Conservation (phyloP, 1,139 yeast genomes). For the Zygoascus meyerae region DNA sequence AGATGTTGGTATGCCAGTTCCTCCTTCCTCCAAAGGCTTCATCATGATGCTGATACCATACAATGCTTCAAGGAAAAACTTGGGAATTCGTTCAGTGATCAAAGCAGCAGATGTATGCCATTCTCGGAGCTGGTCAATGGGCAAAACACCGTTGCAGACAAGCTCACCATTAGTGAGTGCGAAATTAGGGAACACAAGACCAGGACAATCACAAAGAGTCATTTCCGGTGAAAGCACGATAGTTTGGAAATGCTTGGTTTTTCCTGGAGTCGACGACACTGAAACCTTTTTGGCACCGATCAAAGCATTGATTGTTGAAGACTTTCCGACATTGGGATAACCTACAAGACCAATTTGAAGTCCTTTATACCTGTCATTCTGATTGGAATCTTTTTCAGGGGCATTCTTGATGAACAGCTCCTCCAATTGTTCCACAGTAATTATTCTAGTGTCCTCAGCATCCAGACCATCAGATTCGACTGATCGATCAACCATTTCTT, state of each 20-base stretch:
- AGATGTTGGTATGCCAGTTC: conserved; percentile 81
- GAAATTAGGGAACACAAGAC: conserved; percentile 96
- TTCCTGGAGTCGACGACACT: conserved; percentile 97
- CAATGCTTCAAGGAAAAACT: conserved; percentile 78
- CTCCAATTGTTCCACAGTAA: conserved; percentile 81
- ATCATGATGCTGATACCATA: conserved; percentile 89
- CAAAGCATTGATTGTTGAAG: conserved; percentile 90
- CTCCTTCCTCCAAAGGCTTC: conserved; percentile 76
- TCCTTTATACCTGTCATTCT: conserved; percentile 25
- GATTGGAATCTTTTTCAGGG: conserved; percentile 45
- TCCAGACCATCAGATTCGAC: conserved; percentile 20
- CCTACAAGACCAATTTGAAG: conserved; percentile 95
- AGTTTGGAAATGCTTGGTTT: conserved; percentile 98
- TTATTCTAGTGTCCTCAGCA: conserved; percentile 54
- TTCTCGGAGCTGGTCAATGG: conserved; percentile 94
- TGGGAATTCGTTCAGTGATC: conserved; percentile 85
- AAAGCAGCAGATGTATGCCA: conserved; percentile 86
- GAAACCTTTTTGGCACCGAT: conserved; percentile 96
- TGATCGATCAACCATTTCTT: conserved; percentile 18
- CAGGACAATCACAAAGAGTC: conserved; percentile 96
- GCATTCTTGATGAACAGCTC: conserved; percentile 71
- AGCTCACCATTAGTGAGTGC: conserved; percentile 95
- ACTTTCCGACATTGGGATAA: conserved; percentile 87
- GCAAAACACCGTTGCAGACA: conserved; percentile 96
- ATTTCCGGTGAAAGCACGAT: conserved; percentile 78